phyloP scores from a whole-genome alignment of 352 stramenopile species.

The Halophytophthora polymorphica region DNA sequence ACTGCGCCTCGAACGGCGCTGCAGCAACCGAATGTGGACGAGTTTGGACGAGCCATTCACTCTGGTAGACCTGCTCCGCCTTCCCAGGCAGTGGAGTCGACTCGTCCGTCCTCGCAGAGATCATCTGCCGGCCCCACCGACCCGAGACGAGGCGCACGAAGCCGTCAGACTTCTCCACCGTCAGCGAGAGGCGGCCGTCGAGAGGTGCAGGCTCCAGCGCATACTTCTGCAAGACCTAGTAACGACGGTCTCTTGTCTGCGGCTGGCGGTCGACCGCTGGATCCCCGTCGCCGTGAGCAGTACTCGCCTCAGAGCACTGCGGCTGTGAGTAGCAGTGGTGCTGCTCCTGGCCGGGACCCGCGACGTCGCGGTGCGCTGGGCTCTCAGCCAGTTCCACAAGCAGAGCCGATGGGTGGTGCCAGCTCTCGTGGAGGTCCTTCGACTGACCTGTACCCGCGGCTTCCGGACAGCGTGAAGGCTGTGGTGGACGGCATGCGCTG shows the following conservation, averaged over 20 bases:
- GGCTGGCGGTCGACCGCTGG: slow-evolving; percentile 10
- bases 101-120: slow-evolving; percentile 5
- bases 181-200: neutral
- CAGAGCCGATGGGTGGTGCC: slow-evolving; percentile 2
- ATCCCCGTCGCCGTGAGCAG: slow-evolving; percentile 35
- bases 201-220: slow-evolving; percentile 5
- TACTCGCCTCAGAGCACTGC: slow-evolving; percentile 1
- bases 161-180: slow-evolving; percentile 10
- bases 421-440: slow-evolving; percentile 5
- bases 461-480: slow-evolving; percentile 40
- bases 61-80: slow-evolving; percentile 9
- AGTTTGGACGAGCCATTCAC: slow-evolving; percentile 51
- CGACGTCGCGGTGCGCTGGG: slow-evolving; percentile 27
- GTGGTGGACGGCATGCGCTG: slow-evolving; percentile 55
- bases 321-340: slow-evolving; percentile 6
- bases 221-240: slow-evolving; percentile 3
- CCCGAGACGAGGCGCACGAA: slow-evolving; percentile 20
- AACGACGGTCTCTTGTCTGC: slow-evolving; percentile 5
- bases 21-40: slow-evolving; percentile 32
- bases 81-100: slow-evolving; percentile 5
- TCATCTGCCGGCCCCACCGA: slow-evolving; percentile 12
- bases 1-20: slow-evolving; percentile 10
- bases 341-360: slow-evolving; percentile 27
- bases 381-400: slow-evolving; percentile 16
- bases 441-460: slow-evolving; percentile 60